Percentiles rank a stretch among this genome's conserved stretches.
Conservation (phyloP, 2,329 filamentous ascomycete species). For the Ceratocystis lukuohia region DNA sequence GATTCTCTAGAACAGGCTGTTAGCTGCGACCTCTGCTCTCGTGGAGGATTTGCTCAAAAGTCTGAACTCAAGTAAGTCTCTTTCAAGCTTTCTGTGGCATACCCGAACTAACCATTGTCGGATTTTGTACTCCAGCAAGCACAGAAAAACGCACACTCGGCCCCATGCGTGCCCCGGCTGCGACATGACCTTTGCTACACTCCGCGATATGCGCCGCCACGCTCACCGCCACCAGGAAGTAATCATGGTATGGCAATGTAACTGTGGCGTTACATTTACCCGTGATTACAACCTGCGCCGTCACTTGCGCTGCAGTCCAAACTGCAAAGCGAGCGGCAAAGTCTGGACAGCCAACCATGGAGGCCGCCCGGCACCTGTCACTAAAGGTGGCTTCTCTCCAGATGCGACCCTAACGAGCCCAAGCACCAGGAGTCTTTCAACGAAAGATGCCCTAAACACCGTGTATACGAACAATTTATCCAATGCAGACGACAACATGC, state of each 20-base stretch:
- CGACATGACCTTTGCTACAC: neutral
- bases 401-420: neutral
- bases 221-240: constrained; percentile 8
- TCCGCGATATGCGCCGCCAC: constrained; percentile 16
- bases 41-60: neutral
- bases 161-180: constrained; percentile 11
- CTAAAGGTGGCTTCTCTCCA: neutral
- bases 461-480: too few species aligned
- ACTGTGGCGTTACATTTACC: constrained; percentile 12
- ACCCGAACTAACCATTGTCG: neutral
- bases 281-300: constrained; percentile 18
- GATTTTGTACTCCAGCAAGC: constrained; percentile 1
- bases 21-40: neutral
- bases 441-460: neutral
- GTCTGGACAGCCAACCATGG: constrained; percentile 9
- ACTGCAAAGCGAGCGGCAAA: neutral
- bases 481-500: too few species aligned
- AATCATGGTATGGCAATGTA: constrained; percentile 12
- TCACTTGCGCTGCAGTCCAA: constrained; percentile 3
- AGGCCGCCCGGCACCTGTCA: constrained; percentile 10
- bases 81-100: neutral
- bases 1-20: neutral
- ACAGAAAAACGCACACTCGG: constrained; percentile 10
- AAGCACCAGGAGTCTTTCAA: neutral
- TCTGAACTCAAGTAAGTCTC: neutral